Conservation (phyloP, 768 basidiomycete species). For the Tricholoma matsutake region DNA sequence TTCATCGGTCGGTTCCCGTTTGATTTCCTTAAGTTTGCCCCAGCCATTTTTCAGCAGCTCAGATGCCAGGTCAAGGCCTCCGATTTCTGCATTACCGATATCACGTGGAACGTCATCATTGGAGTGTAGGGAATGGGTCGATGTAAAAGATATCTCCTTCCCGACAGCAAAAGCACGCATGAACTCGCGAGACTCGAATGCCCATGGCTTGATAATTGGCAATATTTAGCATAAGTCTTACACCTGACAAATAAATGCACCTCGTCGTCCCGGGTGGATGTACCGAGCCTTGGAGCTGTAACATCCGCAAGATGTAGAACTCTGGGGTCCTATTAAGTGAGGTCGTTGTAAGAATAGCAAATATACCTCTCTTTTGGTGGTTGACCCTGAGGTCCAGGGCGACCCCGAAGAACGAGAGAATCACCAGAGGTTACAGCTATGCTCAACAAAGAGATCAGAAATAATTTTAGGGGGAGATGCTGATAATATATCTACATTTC, state of each 20-base stretch:
- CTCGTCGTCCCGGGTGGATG: conserved; percentile 84
- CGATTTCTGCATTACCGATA: conserved; percentile 72
- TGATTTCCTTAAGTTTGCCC: conserved; percentile 88
- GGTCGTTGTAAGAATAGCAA: not conserved
- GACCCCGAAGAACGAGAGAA: conserved; percentile 78
- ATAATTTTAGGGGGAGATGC: not conserved
- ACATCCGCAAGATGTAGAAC: conserved; percentile 89
- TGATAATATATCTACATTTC: conserved; percentile 44
- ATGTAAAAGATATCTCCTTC: conserved; percentile 83
- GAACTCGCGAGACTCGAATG: conserved; percentile 92
- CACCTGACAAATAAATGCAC: conserved; percentile 33
- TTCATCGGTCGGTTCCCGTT: conserved; percentile 79
- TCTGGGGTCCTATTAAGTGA: conserved; percentile 37
- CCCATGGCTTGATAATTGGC: conserved; percentile 61
- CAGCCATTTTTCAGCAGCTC: conserved; percentile 89
- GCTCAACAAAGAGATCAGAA: not conserved
- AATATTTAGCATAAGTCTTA: not conserved
- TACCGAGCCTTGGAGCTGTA: conserved; percentile 80
- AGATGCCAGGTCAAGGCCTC: conserved; percentile 65
- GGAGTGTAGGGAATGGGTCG: conserved; percentile 74
- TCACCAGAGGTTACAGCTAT: conserved; percentile 89
- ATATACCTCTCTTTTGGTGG: conserved; percentile 84
- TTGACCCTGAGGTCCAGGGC: conserved; percentile 77
- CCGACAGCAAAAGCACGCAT: conserved; percentile 83
- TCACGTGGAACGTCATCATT: conserved; percentile 78